Conservation (phyloP, 1,284 basidiomycete species). For the Heterobasidion irregulare region DNA sequence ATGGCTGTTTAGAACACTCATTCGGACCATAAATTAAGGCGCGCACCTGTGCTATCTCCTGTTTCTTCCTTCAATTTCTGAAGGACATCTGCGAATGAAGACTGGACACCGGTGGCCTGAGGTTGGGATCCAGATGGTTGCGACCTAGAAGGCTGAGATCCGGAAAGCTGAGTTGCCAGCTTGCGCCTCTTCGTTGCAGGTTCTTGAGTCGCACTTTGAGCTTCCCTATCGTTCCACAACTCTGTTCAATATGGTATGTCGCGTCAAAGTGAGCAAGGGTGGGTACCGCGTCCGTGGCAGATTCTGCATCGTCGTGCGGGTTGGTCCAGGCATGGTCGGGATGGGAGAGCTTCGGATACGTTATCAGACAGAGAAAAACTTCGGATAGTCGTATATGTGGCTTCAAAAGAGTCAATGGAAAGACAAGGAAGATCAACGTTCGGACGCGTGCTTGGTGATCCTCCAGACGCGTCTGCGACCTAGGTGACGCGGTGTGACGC, state of each 20-base stretch:
- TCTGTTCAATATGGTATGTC: constrained; percentile 9
- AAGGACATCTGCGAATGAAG: constrained; percentile 74
- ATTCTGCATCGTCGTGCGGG: constrained; percentile 20
- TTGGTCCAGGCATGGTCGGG: constrained; percentile 3
- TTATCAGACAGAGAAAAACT: too few species aligned
- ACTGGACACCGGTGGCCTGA: constrained; percentile 7
- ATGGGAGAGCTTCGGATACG: too few species aligned
- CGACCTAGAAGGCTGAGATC: constrained; percentile 9
- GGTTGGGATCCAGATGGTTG: too few species aligned
- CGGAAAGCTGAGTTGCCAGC: constrained; percentile 29
- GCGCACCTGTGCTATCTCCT: constrained; percentile 33
- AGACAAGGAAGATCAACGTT: too few species aligned
- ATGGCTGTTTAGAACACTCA: neutral
- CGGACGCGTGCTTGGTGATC: too few species aligned
- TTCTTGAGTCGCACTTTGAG: constrained; percentile 17
- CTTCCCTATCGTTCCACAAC: constrained; percentile 7
- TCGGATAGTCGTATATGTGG: too few species aligned
- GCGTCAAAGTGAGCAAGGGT: too few species aligned
- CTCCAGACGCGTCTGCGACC: too few species aligned
- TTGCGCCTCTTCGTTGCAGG: constrained; percentile 56
- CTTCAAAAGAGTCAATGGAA: too few species aligned
- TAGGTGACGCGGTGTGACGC: too few species aligned
- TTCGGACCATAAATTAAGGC: constrained; percentile 11
- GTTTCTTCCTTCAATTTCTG: constrained; percentile 68
- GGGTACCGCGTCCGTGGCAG: constrained; percentile 13